Percentiles rank a stretch among this genome's conserved stretches.
These are phyloP conservation scores for Dalechampia spathulata DNA, from an alignment of 441 rosid genomes.

Conservation along the genomic window DNA sequence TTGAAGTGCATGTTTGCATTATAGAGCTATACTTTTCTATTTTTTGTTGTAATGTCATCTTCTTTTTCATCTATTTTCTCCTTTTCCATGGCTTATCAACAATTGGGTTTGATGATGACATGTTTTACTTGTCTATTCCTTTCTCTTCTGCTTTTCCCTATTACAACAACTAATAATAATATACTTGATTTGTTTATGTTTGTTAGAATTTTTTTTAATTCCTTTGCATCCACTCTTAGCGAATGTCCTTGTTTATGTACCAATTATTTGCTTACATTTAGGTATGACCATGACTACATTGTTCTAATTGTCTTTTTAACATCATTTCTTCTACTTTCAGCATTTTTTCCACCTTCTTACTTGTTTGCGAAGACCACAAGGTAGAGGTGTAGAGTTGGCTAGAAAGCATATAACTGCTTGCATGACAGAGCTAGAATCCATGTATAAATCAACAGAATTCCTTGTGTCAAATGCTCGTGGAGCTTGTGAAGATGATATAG, in stretches of 20 bases:
- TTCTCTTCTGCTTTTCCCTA: background rate
- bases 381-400: slow-evolving; percentile 91
- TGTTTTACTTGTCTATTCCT: background rate
- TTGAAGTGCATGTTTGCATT: background rate
- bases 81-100: background rate
- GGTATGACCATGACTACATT: background rate
- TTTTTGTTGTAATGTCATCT: background rate
- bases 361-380: slow-evolving; percentile 88
- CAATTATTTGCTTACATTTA: background rate
- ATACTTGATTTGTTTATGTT: no score
- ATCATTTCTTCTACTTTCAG: slow-evolving; percentile 42
- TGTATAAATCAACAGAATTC: slow-evolving; percentile 48
- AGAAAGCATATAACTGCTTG: slow-evolving; percentile 83
- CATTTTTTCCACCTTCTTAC: slow-evolving; percentile 81
- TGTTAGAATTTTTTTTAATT: background rate
- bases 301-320: slow-evolving; percentile 16
- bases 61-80: background rate
- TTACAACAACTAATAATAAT: no score
- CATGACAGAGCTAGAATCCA: slow-evolving; percentile 60
- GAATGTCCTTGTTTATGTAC: background rate
- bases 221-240: background rate
- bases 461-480: slow-evolving; percentile 31
- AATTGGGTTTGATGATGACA: background rate
- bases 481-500: slow-evolving; percentile 32
- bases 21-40: background rate